Conservation (phyloP, 345 rosid genomes). For the Sonneratia alba region DNA sequence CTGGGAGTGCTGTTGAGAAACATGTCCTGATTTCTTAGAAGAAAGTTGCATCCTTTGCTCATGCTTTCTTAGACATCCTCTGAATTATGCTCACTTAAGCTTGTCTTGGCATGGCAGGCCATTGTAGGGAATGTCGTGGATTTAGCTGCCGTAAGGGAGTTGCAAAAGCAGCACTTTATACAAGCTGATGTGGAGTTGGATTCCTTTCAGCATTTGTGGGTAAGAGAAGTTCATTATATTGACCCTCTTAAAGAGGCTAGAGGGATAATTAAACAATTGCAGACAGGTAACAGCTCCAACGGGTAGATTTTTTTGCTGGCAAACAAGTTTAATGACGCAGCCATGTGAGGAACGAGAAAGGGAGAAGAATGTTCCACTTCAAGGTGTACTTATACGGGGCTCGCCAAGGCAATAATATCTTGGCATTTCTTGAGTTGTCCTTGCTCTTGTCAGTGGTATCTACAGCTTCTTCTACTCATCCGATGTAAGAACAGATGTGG, state of each 20-base stretch:
- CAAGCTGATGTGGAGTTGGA: slow-evolving; percentile 28
- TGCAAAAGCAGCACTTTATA: slow-evolving; percentile 42
- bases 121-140: slow-evolving; percentile 40
- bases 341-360: neutral
- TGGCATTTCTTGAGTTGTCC: neutral
- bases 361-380: neutral
- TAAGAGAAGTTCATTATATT: slow-evolving; percentile 33
- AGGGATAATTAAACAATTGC: slow-evolving; percentile 32
- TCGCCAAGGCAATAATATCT: neutral
- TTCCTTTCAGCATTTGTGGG: slow-evolving; percentile 51
- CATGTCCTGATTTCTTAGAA: neutral
- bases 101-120: slow-evolving; percentile 29
- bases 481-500: neutral
- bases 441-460: neutral
- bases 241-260: slow-evolving; percentile 48
- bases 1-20: neutral
- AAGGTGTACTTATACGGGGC: neutral
- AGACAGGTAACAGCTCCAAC: neutral
- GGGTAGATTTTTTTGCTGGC: neutral
- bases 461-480: neutral
- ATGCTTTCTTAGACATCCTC: neutral
- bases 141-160: slow-evolving; percentile 18
- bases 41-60: neutral
- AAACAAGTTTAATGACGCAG: neutral
- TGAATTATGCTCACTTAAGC: neutral